A percentile compares a stretch with the other conserved stretches of the same genome.
phyloP scores from a whole-genome alignment of 495 filamentous ascomycete species.

The Baudoinia panamericana region DNA sequence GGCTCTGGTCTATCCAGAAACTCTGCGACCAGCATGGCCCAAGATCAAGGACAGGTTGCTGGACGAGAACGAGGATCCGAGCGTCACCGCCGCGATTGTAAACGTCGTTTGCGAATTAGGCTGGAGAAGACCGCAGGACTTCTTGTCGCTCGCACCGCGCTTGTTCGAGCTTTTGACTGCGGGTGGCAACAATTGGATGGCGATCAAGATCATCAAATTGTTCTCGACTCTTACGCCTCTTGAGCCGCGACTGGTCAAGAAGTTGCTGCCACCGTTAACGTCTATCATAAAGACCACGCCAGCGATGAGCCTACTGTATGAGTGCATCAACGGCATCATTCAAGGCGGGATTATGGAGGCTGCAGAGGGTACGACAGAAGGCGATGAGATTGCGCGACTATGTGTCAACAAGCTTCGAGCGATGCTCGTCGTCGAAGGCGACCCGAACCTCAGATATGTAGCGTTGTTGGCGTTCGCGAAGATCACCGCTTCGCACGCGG shows the following conservation, averaged over 20 bases:
- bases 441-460: constrained; percentile 95
- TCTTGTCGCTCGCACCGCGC: constrained; percentile 78
- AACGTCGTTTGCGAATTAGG: constrained; percentile 96
- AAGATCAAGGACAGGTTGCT: constrained; percentile 89
- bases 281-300: constrained; percentile 85
- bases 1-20: constrained; percentile 87
- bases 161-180: constrained; percentile 89
- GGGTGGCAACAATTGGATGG: constrained; percentile 97
- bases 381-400: constrained; percentile 83
- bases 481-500: constrained; percentile 78
- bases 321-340: constrained; percentile 97
- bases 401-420: constrained; percentile 86
- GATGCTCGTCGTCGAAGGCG: constrained; percentile 84
- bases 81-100: constrained; percentile 87
- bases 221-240: constrained; percentile 91
- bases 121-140: constrained; percentile 85
- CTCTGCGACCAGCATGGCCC: constrained; percentile 83
- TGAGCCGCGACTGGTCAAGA: constrained; percentile 80
- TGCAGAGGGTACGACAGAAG: constrained; percentile 59
- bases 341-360: constrained; percentile 84
- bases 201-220: constrained; percentile 97
- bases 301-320: constrained; percentile 92
- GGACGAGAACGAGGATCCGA: constrained; percentile 79
- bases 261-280: constrained; percentile 86
- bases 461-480: constrained; percentile 87